These are phyloP conservation scores for Austroboletus festivus DNA, from an alignment of 768 basidiomycete species.

Conservation along the genomic window DNA sequence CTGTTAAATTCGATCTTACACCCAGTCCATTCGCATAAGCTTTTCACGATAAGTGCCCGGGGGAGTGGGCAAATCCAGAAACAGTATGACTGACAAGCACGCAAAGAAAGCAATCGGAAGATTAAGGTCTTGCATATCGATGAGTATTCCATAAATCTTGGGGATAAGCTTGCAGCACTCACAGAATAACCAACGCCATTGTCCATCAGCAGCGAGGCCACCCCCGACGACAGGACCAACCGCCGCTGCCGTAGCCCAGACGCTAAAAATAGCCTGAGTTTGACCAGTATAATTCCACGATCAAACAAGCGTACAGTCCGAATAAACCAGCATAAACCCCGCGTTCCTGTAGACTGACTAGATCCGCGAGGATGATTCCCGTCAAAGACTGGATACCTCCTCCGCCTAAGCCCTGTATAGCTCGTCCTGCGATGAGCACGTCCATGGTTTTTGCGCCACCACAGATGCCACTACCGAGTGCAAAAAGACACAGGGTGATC, in stretches of 20 bases:
- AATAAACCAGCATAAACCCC: constrained; percentile 39
- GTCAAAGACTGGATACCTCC: constrained; percentile 38
- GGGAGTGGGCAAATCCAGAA: constrained; percentile 36
- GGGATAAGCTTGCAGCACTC: not conserved
- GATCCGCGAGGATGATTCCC: constrained; percentile 43
- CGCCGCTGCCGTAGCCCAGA: constrained; percentile 35
- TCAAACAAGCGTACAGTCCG: constrained; percentile 28
- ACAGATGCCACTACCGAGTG: constrained; percentile 40
- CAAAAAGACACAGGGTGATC: constrained; percentile 33
- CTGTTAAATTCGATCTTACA: constrained; percentile 27
- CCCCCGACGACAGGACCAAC: constrained; percentile 39
- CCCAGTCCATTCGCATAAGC: constrained; percentile 40
- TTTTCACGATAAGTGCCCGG: constrained; percentile 33
- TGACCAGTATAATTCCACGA: not conserved
- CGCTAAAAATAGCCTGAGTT: constrained; percentile 7
- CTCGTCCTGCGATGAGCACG: constrained; percentile 41
- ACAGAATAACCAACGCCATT: constrained; percentile 46
- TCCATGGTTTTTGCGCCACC: constrained; percentile 41
- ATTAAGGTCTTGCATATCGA: constrained; percentile 34
- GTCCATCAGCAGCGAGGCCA: constrained; percentile 26
- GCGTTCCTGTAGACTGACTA: constrained; percentile 45
- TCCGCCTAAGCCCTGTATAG: constrained; percentile 40
- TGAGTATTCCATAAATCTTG: not conserved
- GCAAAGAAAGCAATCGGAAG: constrained; percentile 37
- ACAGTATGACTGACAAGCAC: constrained; percentile 23